Conservation (phyloP, 345 rosid species). For the Citrus australasica region DNA sequence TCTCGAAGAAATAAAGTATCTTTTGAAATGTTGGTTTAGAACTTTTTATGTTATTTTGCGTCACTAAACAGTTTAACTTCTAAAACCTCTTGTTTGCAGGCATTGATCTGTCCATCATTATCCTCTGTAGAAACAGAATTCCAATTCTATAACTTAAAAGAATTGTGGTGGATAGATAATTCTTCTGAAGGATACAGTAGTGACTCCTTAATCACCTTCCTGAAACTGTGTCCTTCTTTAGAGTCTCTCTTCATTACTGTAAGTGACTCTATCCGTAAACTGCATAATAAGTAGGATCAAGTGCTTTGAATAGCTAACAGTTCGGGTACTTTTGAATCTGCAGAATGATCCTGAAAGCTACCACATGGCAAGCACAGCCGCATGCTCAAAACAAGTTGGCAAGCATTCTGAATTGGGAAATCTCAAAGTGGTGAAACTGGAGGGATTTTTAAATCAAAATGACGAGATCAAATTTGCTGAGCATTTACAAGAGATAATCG, state of each 20-base stretch:
- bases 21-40: neutral
- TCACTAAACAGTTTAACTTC: neutral
- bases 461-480: slow-evolving; percentile 26
- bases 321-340: neutral
- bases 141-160: slow-evolving; percentile 52
- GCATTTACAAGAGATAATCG: slow-evolving; percentile 25
- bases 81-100: slow-evolving; percentile 28
- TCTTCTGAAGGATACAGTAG: slow-evolving; percentile 27
- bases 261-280: slow-evolving; percentile 12
- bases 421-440: slow-evolving; percentile 41
- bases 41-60: neutral
- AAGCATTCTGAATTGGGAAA: slow-evolving; percentile 24
- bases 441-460: slow-evolving; percentile 33
- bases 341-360: slow-evolving; percentile 49
- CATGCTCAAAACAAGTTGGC: slow-evolving; percentile 20
- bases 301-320: neutral
- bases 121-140: slow-evolving; percentile 39
- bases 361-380: slow-evolving; percentile 11
- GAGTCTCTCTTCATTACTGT: slow-evolving; percentile 52
- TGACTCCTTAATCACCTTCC: slow-evolving; percentile 37
- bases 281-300: neutral
- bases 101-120: slow-evolving; percentile 38
- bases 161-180: slow-evolving; percentile 59
- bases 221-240: slow-evolving; percentile 51
- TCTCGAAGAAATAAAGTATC: neutral